These are phyloP conservation scores for Oryza longistaminata DNA, from an alignment of 176 grass and related monocot genomes.

Conservation along the genomic window DNA sequence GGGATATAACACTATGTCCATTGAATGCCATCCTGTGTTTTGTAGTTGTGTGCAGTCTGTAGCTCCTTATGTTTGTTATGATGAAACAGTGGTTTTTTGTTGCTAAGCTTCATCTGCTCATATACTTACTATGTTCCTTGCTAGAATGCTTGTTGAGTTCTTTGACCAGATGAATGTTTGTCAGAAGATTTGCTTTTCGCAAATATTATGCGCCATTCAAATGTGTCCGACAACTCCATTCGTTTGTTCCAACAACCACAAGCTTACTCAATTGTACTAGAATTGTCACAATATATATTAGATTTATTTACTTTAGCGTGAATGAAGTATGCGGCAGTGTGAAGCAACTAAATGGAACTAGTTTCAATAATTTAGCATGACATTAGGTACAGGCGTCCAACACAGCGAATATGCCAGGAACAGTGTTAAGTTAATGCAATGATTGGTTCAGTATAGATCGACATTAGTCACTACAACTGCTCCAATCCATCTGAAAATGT, in stretches of 20 bases:
- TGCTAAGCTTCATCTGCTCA: background rate
- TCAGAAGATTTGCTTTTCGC: background rate
- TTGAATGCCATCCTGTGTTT: constrained; percentile 17
- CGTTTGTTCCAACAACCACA: background rate
- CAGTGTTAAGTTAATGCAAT: too few species aligned
- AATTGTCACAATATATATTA: too few species aligned
- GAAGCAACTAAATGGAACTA: background rate
- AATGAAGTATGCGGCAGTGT: background rate
- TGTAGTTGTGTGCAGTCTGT: background rate
- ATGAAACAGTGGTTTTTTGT: background rate
- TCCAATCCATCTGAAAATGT: too few species aligned
- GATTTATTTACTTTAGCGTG: too few species aligned
- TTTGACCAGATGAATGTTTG: background rate
- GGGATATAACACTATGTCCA: constrained; percentile 7
- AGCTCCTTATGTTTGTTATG: constrained; percentile 18
- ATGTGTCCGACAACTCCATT: background rate
- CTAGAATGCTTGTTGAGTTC: background rate
- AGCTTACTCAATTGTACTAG: background rate
- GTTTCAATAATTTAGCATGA: too few species aligned
- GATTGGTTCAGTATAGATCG: too few species aligned
- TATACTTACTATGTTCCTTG: background rate
- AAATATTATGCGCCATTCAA: background rate
- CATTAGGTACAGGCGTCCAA: too few species aligned
- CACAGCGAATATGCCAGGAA: too few species aligned
- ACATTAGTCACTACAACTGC: too few species aligned